Evolutionary conservation across 495 filamentous ascomycete genomes (phyloP).

Genomic region (Hyaloscypha finlandica): DNA sequence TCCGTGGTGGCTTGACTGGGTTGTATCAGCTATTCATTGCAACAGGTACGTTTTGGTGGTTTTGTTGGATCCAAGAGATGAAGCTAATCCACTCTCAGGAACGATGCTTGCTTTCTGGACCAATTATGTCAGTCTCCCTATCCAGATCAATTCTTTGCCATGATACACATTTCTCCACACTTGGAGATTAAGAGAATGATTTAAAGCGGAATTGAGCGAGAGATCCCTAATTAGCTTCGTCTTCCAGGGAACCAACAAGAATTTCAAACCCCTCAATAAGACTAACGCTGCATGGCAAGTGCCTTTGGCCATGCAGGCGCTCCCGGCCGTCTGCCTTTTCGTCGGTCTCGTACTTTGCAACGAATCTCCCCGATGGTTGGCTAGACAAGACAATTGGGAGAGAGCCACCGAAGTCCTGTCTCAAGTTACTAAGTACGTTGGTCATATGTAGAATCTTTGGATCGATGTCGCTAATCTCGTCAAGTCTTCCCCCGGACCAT

Average conservation of each 20-base stretch:
- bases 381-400: slow-evolving; percentile 70
- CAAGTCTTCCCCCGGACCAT: slow-evolving; percentile 52
- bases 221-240: background rate
- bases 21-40: slow-evolving; percentile 71
- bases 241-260: slow-evolving; percentile 55
- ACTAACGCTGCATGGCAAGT: slow-evolving; percentile 58
- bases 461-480: background rate
- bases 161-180: background rate
- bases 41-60: slow-evolving; percentile 22
- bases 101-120: slow-evolving; percentile 64
- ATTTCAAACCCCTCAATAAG: slow-evolving; percentile 50
- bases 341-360: slow-evolving; percentile 59
- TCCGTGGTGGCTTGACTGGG: slow-evolving; percentile 69
- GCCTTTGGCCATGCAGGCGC: slow-evolving; percentile 66
- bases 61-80: background rate
- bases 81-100: slow-evolving; percentile 40
- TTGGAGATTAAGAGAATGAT: background rate
- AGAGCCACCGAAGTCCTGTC: slow-evolving; percentile 51
- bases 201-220: background rate
- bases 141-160: background rate
- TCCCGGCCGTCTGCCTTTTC: slow-evolving; percentile 65
- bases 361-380: slow-evolving; percentile 73
- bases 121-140: slow-evolving; percentile 24
- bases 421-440: slow-evolving; percentile 27
- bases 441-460: background rate